Conservation (phyloP, 2,329 filamentous ascomycete species). For the Hypoxylon sp. region DNA sequence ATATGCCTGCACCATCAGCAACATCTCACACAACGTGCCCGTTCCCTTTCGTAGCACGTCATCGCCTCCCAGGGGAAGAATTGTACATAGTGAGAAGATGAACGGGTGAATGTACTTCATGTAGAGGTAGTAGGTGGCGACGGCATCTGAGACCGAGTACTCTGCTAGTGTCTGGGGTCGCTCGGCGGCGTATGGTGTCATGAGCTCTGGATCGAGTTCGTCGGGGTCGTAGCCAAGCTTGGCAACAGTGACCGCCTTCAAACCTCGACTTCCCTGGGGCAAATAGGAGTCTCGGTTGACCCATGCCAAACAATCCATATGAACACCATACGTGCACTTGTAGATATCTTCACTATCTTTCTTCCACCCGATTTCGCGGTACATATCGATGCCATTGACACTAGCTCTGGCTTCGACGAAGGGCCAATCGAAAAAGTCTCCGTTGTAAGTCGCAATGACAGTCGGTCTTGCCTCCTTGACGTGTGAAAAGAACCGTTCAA, state of each 20-base stretch:
- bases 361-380: constrained; percentile 96
- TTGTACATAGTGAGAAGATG: constrained; percentile 98
- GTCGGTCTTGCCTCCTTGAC: constrained; percentile 95
- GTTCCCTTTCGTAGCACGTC: constrained; percentile 96
- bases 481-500: constrained; percentile 95
- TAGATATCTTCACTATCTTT: constrained; percentile 97
- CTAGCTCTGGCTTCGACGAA: constrained; percentile 96
- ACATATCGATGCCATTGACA: constrained; percentile 98
- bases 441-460: constrained; percentile 99
- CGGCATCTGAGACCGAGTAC: constrained; percentile 98
- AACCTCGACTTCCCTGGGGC: constrained; percentile 94
- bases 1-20: constrained; percentile 98
- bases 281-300: constrained; percentile 98
- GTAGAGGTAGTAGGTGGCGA: constrained; percentile 98
- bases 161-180: constrained; percentile 94
- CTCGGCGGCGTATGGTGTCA: constrained; percentile 93
- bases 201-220: constrained; percentile 95
- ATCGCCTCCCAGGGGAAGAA: constrained; percentile 92
- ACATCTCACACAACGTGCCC: constrained; percentile 98
- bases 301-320: constrained; percentile 99
- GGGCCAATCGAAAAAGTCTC: constrained; percentile 99
- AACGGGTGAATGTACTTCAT: constrained; percentile 99
- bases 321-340: constrained; percentile 94
- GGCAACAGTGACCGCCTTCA: constrained; percentile 97
- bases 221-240: constrained; percentile 99